A percentile compares a stretch with the other conserved stretches of the same genome.
These are phyloP conservation scores for Collariella sp. DNA, from an alignment of 495 filamentous ascomycete genomes.

Conservation along the genomic window DNA sequence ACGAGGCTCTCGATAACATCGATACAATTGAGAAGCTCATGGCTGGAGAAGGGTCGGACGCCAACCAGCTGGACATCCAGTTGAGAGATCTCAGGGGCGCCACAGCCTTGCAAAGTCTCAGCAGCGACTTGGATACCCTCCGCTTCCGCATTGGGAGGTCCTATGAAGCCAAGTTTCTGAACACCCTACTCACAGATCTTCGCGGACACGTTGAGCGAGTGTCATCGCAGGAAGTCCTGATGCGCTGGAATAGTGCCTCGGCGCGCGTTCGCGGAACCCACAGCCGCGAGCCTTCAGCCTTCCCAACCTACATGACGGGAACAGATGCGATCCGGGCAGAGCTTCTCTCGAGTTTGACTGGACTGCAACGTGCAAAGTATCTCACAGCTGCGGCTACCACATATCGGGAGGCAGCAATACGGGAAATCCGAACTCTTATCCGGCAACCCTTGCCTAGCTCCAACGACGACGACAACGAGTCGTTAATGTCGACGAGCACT, in stretches of 20 bases:
- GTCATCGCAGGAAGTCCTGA: conserved; percentile 61
- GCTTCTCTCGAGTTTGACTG: conserved; percentile 59
- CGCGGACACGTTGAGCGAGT: conserved; percentile 74
- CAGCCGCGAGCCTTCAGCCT: conserved; percentile 53
- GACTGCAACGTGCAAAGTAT: conserved; percentile 69
- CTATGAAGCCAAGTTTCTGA: conserved; percentile 74
- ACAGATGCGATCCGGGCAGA: conserved; percentile 58
- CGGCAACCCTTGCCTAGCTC: conserved; percentile 79
- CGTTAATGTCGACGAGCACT: conserved; percentile 79
- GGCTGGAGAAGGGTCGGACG: conserved; percentile 47
- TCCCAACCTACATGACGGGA: conserved; percentile 66
- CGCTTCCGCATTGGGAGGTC: conserved; percentile 74
- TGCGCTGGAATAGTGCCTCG: conserved; percentile 58
- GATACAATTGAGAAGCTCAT: conserved; percentile 71
- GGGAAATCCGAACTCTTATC: conserved; percentile 82
- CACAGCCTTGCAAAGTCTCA: conserved; percentile 72
- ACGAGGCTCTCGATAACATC: conserved; percentile 67
- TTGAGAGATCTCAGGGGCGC: conserved; percentile 68
- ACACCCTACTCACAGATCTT: conserved; percentile 69
- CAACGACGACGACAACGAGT: conserved; percentile 87
- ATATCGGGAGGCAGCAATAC: conserved; percentile 78
- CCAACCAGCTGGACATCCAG: conserved; percentile 14
- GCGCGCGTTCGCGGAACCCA: conserved; percentile 52
- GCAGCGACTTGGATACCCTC: conserved; percentile 63
- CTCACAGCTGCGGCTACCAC: conserved; percentile 70